phyloP scores from a whole-genome alignment of 768 basidiomycete genomes.

The Saitozyma podzolica region DNA sequence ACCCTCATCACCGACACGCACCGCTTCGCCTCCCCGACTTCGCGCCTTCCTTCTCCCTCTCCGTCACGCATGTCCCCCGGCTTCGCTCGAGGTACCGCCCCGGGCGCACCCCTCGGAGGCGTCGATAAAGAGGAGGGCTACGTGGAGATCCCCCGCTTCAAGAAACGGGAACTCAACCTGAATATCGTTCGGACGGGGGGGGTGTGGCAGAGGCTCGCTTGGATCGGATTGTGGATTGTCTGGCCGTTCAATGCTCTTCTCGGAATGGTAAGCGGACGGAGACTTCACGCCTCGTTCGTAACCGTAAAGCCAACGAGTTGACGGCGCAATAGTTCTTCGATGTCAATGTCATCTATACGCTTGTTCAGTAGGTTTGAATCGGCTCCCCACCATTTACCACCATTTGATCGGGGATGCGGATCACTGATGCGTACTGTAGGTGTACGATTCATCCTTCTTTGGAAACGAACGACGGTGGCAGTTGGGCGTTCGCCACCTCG shows the following conservation, averaged over 20 bases:
- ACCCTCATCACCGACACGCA: slow-evolving; percentile 8
- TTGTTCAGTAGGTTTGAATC: slow-evolving; percentile 68
- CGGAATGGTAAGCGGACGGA: slow-evolving; percentile 26
- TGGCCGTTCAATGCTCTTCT: slow-evolving; percentile 30
- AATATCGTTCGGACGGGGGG: slow-evolving; percentile 29
- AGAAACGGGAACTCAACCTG: slow-evolving; percentile 39
- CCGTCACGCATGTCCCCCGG: not conserved
- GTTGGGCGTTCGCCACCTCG: slow-evolving; percentile 76
- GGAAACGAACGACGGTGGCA: not conserved
- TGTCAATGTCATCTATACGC: slow-evolving; percentile 80
- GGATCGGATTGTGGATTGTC: slow-evolving; percentile 23
- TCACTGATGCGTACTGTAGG: not conserved
- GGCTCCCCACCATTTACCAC: too few relatives aligned
- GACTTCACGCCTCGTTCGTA: not conserved
- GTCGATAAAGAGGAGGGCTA: too few relatives aligned
- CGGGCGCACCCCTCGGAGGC: too few relatives aligned
- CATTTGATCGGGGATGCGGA: not conserved
- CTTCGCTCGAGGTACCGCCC: too few relatives aligned
- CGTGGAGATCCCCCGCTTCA: slow-evolving; percentile 46
- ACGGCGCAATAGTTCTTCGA: slow-evolving; percentile 64
- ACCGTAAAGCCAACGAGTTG: not conserved
- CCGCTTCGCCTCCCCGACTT: slow-evolving; percentile 16
- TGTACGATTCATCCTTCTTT: too few relatives aligned
- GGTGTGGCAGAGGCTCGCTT: slow-evolving; percentile 21
- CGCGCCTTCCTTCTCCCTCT: not conserved